Conservation (phyloP, 352 stramenopile genomes). For the Detonula confervacea region DNA sequence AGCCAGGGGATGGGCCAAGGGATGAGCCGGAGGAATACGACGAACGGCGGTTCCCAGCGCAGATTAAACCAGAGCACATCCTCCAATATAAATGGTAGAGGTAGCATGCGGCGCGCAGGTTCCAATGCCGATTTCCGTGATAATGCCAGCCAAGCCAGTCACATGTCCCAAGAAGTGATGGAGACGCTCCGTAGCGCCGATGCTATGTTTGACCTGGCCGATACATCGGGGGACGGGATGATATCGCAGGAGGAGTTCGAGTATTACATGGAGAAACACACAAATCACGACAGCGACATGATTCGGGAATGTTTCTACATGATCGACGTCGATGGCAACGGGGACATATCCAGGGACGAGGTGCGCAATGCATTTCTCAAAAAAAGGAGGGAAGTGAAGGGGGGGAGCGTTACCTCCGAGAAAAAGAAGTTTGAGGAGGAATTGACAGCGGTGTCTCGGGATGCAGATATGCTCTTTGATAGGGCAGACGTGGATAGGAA, state of each 20-base stretch:
- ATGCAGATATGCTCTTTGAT: constrained; percentile 30
- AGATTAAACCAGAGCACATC: too few relatives aligned
- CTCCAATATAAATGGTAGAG: too few relatives aligned
- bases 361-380: constrained; percentile 20
- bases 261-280: constrained; percentile 40
- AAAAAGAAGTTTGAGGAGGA: not conserved
- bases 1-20: too few relatives aligned
- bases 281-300: constrained; percentile 23
- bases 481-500: constrained; percentile 21
- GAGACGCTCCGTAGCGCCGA: not conserved
- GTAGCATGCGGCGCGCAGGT: not conserved
- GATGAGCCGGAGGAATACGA: too few relatives aligned
- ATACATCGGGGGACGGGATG: constrained; percentile 30
- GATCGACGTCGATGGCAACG: constrained; percentile 35
- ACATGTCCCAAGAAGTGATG: not conserved
- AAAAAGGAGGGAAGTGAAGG: constrained; percentile 18
- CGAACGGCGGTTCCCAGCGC: too few relatives aligned
- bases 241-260: constrained; percentile 35
- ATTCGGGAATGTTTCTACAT: constrained; percentile 17
- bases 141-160: not conserved
- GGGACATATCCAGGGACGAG: constrained; percentile 31
- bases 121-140: not conserved
- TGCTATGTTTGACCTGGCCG: constrained; percentile 17
- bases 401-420: not conserved
- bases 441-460: not conserved